Conservation (phyloP, 2,329 filamentous ascomycete species). For the Aspergillus versicolor region DNA sequence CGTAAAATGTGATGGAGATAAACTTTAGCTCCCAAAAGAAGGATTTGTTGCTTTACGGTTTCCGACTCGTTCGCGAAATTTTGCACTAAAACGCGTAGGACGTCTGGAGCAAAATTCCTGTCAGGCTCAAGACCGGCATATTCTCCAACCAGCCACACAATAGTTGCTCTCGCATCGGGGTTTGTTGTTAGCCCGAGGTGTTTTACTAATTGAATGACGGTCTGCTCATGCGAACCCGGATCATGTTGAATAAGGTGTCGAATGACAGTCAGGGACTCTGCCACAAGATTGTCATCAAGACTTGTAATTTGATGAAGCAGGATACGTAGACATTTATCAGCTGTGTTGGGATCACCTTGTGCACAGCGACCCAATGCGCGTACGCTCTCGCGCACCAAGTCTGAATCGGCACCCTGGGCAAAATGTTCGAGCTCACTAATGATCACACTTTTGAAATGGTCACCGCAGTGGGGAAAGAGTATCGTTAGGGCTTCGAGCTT, state of each 20-base stretch:
- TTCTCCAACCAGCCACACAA: conserved; percentile 96
- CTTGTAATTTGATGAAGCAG: conserved; percentile 85
- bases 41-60: conserved; percentile 83
- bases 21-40: conserved; percentile 92
- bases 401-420: conserved; percentile 70
- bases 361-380: conserved; percentile 92
- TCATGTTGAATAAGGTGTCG: conserved; percentile 93
- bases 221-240: conserved; percentile 74
- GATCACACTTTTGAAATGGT: conserved; percentile 78
- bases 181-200: conserved; percentile 87
- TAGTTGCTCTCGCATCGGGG: conserved; percentile 84
- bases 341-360: conserved; percentile 69
- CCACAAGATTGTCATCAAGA: conserved; percentile 81
- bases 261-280: conserved; percentile 91
- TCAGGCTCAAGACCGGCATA: conserved; percentile 78
- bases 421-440: conserved; percentile 94
- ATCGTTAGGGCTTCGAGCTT: conserved; percentile 90
- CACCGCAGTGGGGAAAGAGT: conserved; percentile 78
- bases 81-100: conserved; percentile 82
- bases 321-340: conserved; percentile 76
- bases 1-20: conserved; percentile 79
- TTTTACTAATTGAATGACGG: conserved; percentile 84
- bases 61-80: conserved; percentile 83
- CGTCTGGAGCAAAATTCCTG: conserved; percentile 89
- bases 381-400: conserved; percentile 83